Conservation (phyloP, 345 rosid species). For the Populus nigra region DNA sequence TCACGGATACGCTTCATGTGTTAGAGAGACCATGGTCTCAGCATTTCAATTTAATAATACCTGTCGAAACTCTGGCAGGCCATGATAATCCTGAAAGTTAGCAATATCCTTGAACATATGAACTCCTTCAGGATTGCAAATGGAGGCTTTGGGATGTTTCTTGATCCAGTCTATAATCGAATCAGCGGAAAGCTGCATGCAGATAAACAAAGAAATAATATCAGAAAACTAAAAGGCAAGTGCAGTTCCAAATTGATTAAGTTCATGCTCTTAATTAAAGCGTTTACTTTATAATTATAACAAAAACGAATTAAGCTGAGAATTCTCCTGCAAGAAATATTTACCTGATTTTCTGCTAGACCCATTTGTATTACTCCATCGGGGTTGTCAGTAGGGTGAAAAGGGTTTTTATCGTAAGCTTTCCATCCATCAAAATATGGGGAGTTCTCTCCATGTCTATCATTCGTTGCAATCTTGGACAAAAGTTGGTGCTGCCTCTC, state of each 20-base stretch:
- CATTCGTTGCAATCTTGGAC: slow-evolving; percentile 57
- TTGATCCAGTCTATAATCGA: slow-evolving; percentile 58
- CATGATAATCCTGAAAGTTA: slow-evolving; percentile 82
- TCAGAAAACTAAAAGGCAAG: background rate
- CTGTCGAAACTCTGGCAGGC: slow-evolving; percentile 62
- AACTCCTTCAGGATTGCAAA: slow-evolving; percentile 67
- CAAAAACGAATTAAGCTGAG: background rate
- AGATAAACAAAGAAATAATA: background rate
- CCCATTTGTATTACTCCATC: slow-evolving; percentile 87
- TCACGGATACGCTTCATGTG: no score
- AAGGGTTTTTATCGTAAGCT: slow-evolving; percentile 69
- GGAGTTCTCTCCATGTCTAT: slow-evolving; percentile 68
- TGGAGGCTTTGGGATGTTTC: slow-evolving; percentile 64
- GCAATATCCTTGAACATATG: slow-evolving; percentile 59
- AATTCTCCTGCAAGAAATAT: background rate
- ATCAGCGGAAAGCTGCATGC: slow-evolving; percentile 64
- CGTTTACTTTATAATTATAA: background rate
- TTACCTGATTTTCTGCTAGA: slow-evolving; percentile 82
- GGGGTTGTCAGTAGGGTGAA: slow-evolving; percentile 51
- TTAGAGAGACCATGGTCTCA: no score
- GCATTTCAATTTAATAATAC: slow-evolving; percentile 25
- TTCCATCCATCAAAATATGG: slow-evolving; percentile 88
- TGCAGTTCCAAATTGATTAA: background rate
- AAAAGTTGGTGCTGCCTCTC: slow-evolving; percentile 23
- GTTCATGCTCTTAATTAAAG: no score